Conservation (phyloP, 2,329 filamentous ascomycete genomes). For the Ambrosiella xylebori region DNA sequence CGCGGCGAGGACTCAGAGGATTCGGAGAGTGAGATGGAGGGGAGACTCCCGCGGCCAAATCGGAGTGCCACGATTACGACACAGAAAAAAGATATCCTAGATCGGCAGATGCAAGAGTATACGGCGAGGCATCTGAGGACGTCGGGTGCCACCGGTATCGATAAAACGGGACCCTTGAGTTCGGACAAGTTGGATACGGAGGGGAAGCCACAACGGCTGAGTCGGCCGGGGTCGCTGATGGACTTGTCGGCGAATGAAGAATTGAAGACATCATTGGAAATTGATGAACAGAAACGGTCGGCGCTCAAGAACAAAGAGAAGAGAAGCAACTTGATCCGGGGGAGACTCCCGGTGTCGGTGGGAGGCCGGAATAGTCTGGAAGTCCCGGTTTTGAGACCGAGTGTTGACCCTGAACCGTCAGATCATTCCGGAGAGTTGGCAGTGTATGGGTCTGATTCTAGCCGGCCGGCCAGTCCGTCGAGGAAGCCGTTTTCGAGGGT, state of each 20-base stretch:
- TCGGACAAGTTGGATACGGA: background rate
- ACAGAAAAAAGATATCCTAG: conserved; percentile 33
- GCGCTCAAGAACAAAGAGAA: conserved; percentile 4
- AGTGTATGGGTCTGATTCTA: conserved; percentile 22
- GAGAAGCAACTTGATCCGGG: conserved; percentile 25
- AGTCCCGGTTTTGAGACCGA: conserved; percentile 14
- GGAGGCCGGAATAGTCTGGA: conserved; percentile 5
- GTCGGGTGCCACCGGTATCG: too few relatives aligned
- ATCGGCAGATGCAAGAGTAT: conserved; percentile 46
- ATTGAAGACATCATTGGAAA: background rate
- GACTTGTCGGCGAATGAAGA: conserved; percentile 23
- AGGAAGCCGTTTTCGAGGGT: conserved; percentile 41
- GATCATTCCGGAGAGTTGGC: background rate
- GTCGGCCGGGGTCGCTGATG: conserved; percentile 22
- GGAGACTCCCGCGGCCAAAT: conserved; percentile 21
- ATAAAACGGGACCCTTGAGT: too few relatives aligned
- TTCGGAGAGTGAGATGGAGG: conserved; percentile 39
- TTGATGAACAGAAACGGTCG: too few relatives aligned
- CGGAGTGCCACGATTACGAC: conserved; percentile 32
- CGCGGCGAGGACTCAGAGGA: conserved; percentile 31
- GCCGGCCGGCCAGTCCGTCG: conserved; percentile 44
- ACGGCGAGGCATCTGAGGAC: conserved; percentile 32
- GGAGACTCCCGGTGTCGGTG: background rate
- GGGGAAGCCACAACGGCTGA: background rate
- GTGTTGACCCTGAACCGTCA: conserved; percentile 3